These are phyloP conservation scores for Sporothrix variecibatus DNA, from an alignment of 2,329 filamentous ascomycete genomes.

Conservation along the genomic window DNA sequence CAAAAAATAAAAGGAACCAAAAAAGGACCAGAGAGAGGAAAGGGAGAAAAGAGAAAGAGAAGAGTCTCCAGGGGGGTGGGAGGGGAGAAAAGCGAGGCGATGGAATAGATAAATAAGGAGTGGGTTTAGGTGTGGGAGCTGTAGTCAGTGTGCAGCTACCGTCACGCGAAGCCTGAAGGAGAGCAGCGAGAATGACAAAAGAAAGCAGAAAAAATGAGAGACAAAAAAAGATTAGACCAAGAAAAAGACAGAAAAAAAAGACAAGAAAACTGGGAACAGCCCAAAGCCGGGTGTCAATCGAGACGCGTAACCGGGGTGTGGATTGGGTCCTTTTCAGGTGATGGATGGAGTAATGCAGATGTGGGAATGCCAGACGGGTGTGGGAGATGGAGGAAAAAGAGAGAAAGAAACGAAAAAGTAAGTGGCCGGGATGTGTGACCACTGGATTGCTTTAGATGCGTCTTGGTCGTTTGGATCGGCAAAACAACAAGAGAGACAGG, in stretches of 20 bases:
- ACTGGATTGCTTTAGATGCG: not conserved
- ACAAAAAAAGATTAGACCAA: constrained; percentile 12
- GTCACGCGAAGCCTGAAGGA: not conserved
- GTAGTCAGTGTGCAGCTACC: not conserved
- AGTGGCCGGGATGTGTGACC: not conserved
- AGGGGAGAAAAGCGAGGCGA: not conserved
- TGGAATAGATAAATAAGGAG: constrained; percentile 16
- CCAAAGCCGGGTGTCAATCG: constrained; percentile 14
- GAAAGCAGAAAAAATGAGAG: constrained; percentile 6
- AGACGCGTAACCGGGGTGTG: constrained; percentile 16
- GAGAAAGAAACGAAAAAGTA: constrained; percentile 3
- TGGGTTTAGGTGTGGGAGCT: not conserved
- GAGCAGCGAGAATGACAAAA: constrained; percentile 8
- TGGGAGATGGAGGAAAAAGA: not conserved
- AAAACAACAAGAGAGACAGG: not conserved
- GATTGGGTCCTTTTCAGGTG: constrained; percentile 6
- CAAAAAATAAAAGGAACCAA: constrained; percentile 10
- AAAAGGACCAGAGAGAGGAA: not conserved
- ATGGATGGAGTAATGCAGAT: constrained; percentile 12
- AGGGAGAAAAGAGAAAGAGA: not conserved
- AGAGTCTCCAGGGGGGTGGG: not conserved
- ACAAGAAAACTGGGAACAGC: constrained; percentile 17
- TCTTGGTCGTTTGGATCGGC: constrained; percentile 13
- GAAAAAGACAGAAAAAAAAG: constrained; percentile 7
- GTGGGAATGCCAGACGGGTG: constrained; percentile 3